phyloP scores from a whole-genome alignment of 495 filamentous ascomycete species.

The Tricharina praecox region DNA sequence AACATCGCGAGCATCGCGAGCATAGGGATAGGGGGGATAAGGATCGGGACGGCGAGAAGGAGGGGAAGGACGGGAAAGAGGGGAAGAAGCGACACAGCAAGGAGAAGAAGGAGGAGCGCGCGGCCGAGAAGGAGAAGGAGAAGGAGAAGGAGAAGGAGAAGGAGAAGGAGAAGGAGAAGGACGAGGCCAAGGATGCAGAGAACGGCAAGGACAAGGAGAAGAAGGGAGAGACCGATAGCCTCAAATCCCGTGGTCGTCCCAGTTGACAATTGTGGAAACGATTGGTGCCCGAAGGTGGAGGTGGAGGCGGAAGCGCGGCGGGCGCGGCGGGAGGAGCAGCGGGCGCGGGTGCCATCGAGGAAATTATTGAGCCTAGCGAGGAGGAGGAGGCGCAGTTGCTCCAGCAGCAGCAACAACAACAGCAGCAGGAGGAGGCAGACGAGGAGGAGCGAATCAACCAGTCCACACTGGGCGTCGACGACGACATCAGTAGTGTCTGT shows the following conservation, averaged over 20 bases:
- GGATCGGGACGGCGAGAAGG: constrained; percentile 2
- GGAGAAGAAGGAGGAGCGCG: constrained; percentile 2
- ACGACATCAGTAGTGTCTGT: no score
- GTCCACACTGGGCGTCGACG: no score
- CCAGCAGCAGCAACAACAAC: no score
- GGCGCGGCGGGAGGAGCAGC: background rate
- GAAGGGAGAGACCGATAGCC: background rate
- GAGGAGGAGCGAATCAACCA: no score
- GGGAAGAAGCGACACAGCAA: background rate
- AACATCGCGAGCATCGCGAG: constrained; percentile 15
- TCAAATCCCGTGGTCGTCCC: background rate
- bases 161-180: constrained; percentile 3
- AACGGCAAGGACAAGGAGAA: background rate
- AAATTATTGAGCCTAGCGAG: no score
- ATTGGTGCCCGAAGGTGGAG: background rate
- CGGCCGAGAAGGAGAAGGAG: background rate
- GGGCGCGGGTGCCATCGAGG: background rate
- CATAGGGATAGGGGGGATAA: constrained; percentile 7
- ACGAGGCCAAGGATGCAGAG: background rate
- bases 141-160: background rate
- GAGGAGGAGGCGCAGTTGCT: no score
- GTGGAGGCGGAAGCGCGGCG: background rate
- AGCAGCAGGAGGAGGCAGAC: no score
- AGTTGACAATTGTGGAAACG: background rate
- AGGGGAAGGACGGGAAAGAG: background rate